A percentile compares a stretch with the other conserved stretches of the same genome.
Evolutionary conservation across 495 filamentous ascomycete species (phyloP).

Genomic region (Xanthoparmelia taractica): DNA sequence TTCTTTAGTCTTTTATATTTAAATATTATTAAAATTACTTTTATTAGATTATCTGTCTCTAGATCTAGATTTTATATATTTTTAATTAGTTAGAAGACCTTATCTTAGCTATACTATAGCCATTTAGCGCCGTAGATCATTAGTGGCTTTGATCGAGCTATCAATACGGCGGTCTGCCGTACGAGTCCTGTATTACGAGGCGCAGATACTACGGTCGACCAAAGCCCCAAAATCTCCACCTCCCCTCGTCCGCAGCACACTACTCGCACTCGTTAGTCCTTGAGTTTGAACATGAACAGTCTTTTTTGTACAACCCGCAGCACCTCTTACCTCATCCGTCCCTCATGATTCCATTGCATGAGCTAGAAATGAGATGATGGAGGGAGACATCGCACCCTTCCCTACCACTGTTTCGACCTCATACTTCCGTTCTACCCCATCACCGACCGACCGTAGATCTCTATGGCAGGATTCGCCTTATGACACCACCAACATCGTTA

Average conservation of each 20-base stretch:
- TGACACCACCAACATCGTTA: constrained; percentile 25
- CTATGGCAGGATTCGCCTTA: constrained; percentile 19
- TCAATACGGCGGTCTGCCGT: too few relatives aligned
- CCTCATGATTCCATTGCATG: constrained; percentile 11
- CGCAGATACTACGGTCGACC: background rate
- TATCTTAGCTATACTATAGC: too few relatives aligned
- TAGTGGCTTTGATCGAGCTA: too few relatives aligned
- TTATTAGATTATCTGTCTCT: too few relatives aligned
- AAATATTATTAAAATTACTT: too few relatives aligned
- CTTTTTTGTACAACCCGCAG: background rate
- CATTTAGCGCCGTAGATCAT: too few relatives aligned
- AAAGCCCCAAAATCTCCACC: background rate
- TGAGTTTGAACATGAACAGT: background rate
- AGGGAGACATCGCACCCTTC: constrained; percentile 12
- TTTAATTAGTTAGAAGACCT: too few relatives aligned
- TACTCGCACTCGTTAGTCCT: background rate
- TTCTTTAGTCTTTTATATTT: too few relatives aligned
- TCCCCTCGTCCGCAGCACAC: constrained; percentile 1
- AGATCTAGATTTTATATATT: too few relatives aligned
- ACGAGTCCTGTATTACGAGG: too few relatives aligned
- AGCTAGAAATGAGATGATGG: constrained; percentile 4
- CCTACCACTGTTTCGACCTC: constrained; percentile 23
- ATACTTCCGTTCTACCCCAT: constrained; percentile 13
- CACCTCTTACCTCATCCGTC: background rate
- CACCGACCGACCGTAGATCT: constrained; percentile 13